Evolutionary conservation across 106 monocot species (phyloP).

Genomic region (Ottelia alismoides): DNA sequence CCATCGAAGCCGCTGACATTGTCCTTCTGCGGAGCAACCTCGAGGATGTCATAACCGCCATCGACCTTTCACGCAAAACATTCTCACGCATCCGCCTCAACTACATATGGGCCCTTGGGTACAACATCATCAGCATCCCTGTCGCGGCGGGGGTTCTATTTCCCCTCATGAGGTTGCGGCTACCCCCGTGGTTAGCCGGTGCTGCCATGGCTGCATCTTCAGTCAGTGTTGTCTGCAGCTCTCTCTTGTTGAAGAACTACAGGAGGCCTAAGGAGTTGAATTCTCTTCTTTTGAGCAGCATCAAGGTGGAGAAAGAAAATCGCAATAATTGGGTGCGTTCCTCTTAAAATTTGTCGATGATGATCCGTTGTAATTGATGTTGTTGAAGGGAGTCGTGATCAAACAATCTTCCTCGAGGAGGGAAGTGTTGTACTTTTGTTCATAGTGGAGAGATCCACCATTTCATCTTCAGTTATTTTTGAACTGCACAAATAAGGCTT

Average conservation of each 20-base stretch:
- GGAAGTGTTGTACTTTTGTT: too few relatives aligned
- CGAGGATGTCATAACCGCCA: conserved; percentile 85
- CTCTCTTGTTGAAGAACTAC: conserved; percentile 69
- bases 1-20: conserved; percentile 92
- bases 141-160: conserved; percentile 82
- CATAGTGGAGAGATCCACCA: too few relatives aligned
- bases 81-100: conserved; percentile 72
- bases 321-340: too few relatives aligned
- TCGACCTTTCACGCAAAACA: conserved; percentile 81
- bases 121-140: conserved; percentile 85
- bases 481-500: too few relatives aligned
- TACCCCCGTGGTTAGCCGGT: conserved; percentile 88
- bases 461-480: too few relatives aligned
- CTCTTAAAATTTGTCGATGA: too few relatives aligned
- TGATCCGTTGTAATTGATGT: too few relatives aligned
- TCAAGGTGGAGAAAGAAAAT: conserved; percentile 25
- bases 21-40: conserved; percentile 96
- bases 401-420: too few relatives aligned
- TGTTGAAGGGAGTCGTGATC: too few relatives aligned
- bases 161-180: conserved; percentile 45
- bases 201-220: conserved; percentile 92
- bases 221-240: conserved; percentile 82
- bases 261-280: conserved; percentile 57
- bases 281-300: conserved; percentile 26
- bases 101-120: conserved; percentile 87